These are phyloP conservation scores for Debaryomyces maramus DNA, from an alignment of 805 yeast species.

Conservation along the genomic window DNA sequence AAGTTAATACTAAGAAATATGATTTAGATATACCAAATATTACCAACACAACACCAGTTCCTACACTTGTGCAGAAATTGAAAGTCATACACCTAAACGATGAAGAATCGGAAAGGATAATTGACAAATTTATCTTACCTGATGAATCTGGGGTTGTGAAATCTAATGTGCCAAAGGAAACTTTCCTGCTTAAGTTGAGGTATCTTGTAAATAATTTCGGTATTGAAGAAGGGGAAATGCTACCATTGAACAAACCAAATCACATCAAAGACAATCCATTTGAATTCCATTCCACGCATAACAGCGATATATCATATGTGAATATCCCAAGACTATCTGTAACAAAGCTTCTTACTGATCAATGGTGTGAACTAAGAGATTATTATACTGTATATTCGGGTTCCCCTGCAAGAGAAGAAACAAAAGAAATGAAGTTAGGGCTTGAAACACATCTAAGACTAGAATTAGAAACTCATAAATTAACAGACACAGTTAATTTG, in stretches of 20 bases:
- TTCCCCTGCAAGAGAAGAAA: conserved; percentile 25
- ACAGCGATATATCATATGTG: conserved; percentile 23
- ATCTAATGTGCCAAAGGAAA: background rate
- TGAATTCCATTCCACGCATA: conserved; percentile 23
- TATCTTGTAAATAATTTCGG: background rate
- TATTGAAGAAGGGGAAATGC: background rate
- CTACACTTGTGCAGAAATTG: background rate
- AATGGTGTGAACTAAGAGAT: conserved; percentile 69
- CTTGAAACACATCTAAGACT: conserved; percentile 44
- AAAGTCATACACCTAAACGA: background rate
- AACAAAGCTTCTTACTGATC: conserved; percentile 55
- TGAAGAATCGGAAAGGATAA: background rate
- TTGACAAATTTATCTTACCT: background rate
- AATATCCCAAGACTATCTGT: conserved; percentile 50
- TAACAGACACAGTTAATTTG: conserved; percentile 21
- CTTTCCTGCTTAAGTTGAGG: background rate
- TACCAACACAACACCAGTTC: background rate
- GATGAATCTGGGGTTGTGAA: background rate
- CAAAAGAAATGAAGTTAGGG: conserved; percentile 49
- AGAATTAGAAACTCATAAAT: conserved; percentile 48
- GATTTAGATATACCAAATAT: background rate
- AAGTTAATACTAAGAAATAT: background rate
- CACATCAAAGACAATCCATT: conserved; percentile 20
- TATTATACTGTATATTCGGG: conserved; percentile 54
- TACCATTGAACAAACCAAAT: conserved; percentile 17